Conservation (phyloP, 345 rosid species). For the Odontarrhena argentea region DNA sequence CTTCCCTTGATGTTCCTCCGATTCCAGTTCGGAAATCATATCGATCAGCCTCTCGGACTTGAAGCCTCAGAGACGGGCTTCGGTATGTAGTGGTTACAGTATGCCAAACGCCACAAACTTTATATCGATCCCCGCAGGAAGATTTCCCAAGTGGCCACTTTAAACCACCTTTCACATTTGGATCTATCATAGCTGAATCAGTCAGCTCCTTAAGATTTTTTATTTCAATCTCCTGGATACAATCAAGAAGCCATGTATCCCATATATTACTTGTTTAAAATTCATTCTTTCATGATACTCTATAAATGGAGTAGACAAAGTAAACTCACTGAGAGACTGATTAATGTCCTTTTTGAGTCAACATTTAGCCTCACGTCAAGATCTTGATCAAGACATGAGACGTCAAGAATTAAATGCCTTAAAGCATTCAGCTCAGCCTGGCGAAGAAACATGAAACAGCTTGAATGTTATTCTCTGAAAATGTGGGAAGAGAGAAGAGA, state of each 20-base stretch:
- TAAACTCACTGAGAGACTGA: conserved; percentile 48
- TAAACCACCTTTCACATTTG: conserved; percentile 66
- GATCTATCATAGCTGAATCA: conserved; percentile 55
- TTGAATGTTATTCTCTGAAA: neutral
- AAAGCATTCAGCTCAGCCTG: conserved; percentile 51
- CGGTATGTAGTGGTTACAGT: conserved; percentile 40
- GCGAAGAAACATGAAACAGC: conserved; percentile 9
- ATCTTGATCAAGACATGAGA: conserved; percentile 63
- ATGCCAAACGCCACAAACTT: conserved; percentile 57
- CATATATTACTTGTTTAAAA: neutral
- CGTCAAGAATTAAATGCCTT: conserved; percentile 52
- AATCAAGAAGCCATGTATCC: neutral
- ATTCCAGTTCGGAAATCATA: conserved; percentile 49
- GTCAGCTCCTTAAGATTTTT: conserved; percentile 48
- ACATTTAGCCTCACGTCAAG: conserved; percentile 66
- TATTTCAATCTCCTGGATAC: conserved; percentile 59
- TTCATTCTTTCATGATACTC: neutral
- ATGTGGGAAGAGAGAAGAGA: neutral
- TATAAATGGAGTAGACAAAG: neutral
- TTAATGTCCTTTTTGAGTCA: conserved; percentile 51
- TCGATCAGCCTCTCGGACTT: conserved; percentile 59
- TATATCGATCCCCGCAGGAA: conserved; percentile 43
- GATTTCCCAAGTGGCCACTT: conserved; percentile 58
- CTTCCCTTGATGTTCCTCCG: conserved; percentile 48
- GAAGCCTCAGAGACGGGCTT: conserved; percentile 47